phyloP scores from a whole-genome alignment of 768 basidiomycete species.

The Amanita muscaria region DNA sequence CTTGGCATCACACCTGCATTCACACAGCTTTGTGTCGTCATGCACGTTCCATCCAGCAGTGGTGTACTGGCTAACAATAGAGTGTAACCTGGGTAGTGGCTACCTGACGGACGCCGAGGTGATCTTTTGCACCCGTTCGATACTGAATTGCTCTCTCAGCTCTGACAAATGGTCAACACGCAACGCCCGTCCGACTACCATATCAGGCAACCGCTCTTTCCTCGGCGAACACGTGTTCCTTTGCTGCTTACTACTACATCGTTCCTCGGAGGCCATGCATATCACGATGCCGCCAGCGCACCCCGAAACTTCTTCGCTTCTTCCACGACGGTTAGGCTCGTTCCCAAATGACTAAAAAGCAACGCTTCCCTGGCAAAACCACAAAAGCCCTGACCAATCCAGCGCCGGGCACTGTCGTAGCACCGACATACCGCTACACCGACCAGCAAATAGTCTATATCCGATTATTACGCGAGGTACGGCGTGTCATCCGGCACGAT shows the following conservation, averaged over 20 bases:
- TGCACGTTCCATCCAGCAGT: no score
- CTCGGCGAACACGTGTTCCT: no score
- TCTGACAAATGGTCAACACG: conserved; percentile 3
- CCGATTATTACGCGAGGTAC: conserved; percentile 51
- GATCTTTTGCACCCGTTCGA: no score
- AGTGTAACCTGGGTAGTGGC: no score
- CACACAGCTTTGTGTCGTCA: no score
- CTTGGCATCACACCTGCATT: no score
- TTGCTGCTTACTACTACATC: background rate
- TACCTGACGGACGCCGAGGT: no score
- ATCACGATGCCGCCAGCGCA: no score
- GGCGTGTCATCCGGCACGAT: conserved; percentile 10
- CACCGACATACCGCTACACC: conserved; percentile 51
- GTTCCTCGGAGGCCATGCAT: background rate
- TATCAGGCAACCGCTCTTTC: background rate
- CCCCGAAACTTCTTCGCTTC: no score
- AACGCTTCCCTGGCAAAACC: background rate
- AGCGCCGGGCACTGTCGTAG: conserved; percentile 40
- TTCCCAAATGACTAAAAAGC: background rate
- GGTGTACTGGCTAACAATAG: no score
- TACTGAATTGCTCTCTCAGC: no score
- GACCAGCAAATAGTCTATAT: conserved; percentile 55
- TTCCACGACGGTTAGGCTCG: no score
- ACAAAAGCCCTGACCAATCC: conserved; percentile 38
- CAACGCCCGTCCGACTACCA: background rate